Evolutionary conservation across 495 filamentous ascomycete species (phyloP).

Genomic region (Penicillium desertorum): DNA sequence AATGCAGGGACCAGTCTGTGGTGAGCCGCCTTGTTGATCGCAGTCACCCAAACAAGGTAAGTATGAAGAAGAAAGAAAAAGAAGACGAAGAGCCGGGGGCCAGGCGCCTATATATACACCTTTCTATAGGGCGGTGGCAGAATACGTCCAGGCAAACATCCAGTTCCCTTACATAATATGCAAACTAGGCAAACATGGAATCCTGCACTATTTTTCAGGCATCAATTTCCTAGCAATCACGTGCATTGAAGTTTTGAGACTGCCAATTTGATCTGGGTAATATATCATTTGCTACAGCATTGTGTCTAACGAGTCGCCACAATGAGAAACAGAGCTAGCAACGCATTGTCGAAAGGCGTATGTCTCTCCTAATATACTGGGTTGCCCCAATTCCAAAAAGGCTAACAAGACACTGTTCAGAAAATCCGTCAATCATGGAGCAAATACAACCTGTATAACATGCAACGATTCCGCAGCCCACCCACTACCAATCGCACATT

Average conservation of each 20-base stretch:
- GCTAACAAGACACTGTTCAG: constrained; percentile 45
- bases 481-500: constrained; percentile 56
- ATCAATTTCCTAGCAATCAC: constrained; percentile 18
- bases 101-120: constrained; percentile 27
- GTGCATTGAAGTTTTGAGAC: constrained; percentile 46
- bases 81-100: constrained; percentile 25
- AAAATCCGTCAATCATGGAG: constrained; percentile 97
- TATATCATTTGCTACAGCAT: constrained; percentile 11
- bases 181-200: neutral
- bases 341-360: constrained; percentile 46
- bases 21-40: constrained; percentile 61
- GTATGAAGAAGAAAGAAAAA: constrained; percentile 64
- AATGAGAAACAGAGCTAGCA: constrained; percentile 52
- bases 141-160: neutral
- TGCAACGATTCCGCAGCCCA: constrained; percentile 52
- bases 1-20: constrained; percentile 70
- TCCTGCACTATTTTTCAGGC: neutral
- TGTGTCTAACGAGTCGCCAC: constrained; percentile 26
- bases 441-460: constrained; percentile 94
- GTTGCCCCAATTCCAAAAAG: neutral
- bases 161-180: constrained; percentile 2
- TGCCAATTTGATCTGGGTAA: constrained; percentile 12
- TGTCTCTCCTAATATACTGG: constrained; percentile 17
- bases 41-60: constrained; percentile 68
- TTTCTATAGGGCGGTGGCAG: neutral